phyloP scores from a whole-genome alignment of 257 asterid species.

The Perilla frutescens region DNA sequence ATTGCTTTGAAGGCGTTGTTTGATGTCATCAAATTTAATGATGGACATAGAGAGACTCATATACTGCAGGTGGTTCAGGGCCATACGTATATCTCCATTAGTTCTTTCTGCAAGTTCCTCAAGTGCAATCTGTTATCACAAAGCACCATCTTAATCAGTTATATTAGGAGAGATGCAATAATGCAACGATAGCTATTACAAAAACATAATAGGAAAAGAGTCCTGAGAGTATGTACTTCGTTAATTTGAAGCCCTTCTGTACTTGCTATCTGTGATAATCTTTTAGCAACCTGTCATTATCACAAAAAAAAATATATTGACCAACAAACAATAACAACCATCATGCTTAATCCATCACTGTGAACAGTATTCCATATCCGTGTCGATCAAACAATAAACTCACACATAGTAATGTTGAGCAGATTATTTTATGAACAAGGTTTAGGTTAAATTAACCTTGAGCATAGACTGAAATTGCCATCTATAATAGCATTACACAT shows the following conservation, averaged over 20 bases:
- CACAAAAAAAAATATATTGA: slow-evolving; percentile 34
- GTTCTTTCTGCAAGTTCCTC: slow-evolving; percentile 95
- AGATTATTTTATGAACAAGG: no score
- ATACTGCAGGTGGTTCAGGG: slow-evolving; percentile 94
- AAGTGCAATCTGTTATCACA: slow-evolving; percentile 70
- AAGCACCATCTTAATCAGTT: slow-evolving; percentile 36
- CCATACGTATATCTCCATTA: slow-evolving; percentile 96
- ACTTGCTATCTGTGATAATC: slow-evolving; percentile 81
- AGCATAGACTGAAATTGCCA: background rate
- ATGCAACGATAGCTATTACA: slow-evolving; percentile 7
- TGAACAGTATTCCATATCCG: no score
- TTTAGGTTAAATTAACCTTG: no score
- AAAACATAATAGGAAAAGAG: slow-evolving; percentile 12
- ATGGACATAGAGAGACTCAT: slow-evolving; percentile 92
- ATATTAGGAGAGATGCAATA: slow-evolving; percentile 21
- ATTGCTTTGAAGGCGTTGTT: slow-evolving; percentile 83
- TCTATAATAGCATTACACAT: slow-evolving; percentile 19
- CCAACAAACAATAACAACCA: slow-evolving; percentile 23
- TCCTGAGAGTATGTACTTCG: slow-evolving; percentile 56
- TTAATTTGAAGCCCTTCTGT: slow-evolving; percentile 89
- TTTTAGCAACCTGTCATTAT: slow-evolving; percentile 80
- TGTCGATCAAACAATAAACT: no score
- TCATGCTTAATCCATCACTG: background rate
- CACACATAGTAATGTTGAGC: no score
- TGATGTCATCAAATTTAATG: slow-evolving; percentile 88